These are phyloP conservation scores for Microbotryomycetes sp. DNA, from an alignment of 1,284 basidiomycete species.

Conservation along the genomic window DNA sequence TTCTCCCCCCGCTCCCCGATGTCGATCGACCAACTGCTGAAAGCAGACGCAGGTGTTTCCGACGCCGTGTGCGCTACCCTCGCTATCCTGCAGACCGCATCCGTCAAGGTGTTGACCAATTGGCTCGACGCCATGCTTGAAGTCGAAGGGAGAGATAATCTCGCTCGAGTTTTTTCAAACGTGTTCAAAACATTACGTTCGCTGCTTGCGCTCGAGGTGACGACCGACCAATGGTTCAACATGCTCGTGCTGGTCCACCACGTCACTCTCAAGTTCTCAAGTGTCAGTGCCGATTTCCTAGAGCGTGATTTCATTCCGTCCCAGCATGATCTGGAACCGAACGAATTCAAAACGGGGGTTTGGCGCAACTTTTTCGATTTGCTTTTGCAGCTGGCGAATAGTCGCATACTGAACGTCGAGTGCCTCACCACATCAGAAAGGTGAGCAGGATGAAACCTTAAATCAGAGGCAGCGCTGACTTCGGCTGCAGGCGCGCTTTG, in stretches of 20 bases:
- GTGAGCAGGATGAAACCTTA: slow-evolving; percentile 43
- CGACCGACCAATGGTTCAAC: slow-evolving; percentile 86
- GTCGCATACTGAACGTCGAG: slow-evolving; percentile 86
- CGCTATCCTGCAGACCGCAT: slow-evolving; percentile 69
- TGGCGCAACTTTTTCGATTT: slow-evolving; percentile 79
- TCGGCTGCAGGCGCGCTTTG: slow-evolving; percentile 64
- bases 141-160: slow-evolving; percentile 75
- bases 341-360: slow-evolving; percentile 64
- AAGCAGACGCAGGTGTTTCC: slow-evolving; percentile 54
- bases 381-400: slow-evolving; percentile 75
- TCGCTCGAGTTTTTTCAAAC: slow-evolving; percentile 60
- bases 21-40: neutral
- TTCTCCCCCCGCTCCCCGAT: slow-evolving; percentile 50
- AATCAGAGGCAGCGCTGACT: slow-evolving; percentile 2
- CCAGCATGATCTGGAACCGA: slow-evolving; percentile 48
- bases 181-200: slow-evolving; percentile 77
- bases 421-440: slow-evolving; percentile 73
- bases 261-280: slow-evolving; percentile 79
- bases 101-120: slow-evolving; percentile 65
- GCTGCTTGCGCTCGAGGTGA: slow-evolving; percentile 79
- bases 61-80: slow-evolving; percentile 82
- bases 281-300: slow-evolving; percentile 68
- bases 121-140: slow-evolving; percentile 74
- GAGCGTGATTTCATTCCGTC: slow-evolving; percentile 74
- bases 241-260: slow-evolving; percentile 84